Base-by-base conservation (phyloP, 371 early-diverging fungal species). In the Chytridiales sp. region DNA sequence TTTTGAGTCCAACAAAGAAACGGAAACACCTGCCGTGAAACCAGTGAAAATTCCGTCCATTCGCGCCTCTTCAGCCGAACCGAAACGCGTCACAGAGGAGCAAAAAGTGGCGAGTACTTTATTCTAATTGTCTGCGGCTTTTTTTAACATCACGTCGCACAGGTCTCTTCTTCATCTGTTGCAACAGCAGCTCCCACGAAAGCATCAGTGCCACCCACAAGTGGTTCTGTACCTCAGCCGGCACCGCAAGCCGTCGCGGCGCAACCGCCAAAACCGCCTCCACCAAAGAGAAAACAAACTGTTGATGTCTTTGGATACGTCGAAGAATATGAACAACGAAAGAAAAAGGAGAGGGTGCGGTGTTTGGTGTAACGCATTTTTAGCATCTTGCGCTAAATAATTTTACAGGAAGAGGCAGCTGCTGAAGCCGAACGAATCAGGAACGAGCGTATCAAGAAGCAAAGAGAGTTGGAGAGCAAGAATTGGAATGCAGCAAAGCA, bases 241-340 rank as follows among this genome's bases (percentile, higher is more conserved):
- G 32, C 24, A 50, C 15, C 27, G 19, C 21, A 19, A 24, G 13
- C 17, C n/a, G 17, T n/a, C 9, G 36, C 40, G 8, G 22, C n/a
- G n/a, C n/a, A n/a, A n/a, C n/a, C 36, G n/a, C 22, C 40, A 19
- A 24, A 17, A 41, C 36, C 27, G 22, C 21, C 46, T 26, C 15
- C 47, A 3, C 35, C 50, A 13, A 51, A 32, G 8, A 9, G 29
- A 21, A 24, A 48, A 15, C 47, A 57, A 15, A 34, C 47, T n/a
- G 19, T 57, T 46, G 63, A 63, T 29, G 35, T 63, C 17, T 49
- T 63, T 21, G 55, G 51, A 9, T 63, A 48, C 31, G 41, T 56
- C 19, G 47, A 53, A 3, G 63, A 44, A 21, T 15, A 31, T 17
- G 34, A 56, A 29, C 24, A 35, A 42, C 47, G 50, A 26, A 26